phyloP scores from a whole-genome alignment of 805 yeast species.

The Candida lessepsii region DNA sequence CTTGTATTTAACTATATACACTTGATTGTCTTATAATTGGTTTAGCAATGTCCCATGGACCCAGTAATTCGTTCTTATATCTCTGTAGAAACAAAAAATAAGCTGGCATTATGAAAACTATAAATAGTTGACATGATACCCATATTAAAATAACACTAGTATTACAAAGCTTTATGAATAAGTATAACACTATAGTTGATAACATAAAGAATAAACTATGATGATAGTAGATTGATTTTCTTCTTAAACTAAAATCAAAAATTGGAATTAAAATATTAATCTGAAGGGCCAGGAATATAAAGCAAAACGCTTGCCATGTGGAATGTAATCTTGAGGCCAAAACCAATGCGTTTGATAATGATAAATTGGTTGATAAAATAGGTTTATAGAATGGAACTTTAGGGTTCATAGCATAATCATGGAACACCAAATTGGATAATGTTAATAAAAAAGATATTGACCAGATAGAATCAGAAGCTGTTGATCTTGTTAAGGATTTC shows the following conservation, averaged over 20 bases:
- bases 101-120: constrained; percentile 61
- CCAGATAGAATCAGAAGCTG: constrained; percentile 95
- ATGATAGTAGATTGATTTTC: constrained; percentile 21
- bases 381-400: constrained; percentile 33
- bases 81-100: constrained; percentile 71
- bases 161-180: constrained; percentile 28
- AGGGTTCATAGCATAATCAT: constrained; percentile 64
- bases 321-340: constrained; percentile 82
- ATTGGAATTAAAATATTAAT: constrained; percentile 71
- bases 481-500: constrained; percentile 81
- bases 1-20: neutral
- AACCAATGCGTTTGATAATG: constrained; percentile 83
- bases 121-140: constrained; percentile 46
- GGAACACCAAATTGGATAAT: constrained; percentile 61
- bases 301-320: constrained; percentile 77
- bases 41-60: constrained; percentile 91
- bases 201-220: constrained; percentile 13
- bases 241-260: constrained; percentile 60
- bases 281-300: constrained; percentile 71
- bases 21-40: constrained; percentile 35
- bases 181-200: constrained; percentile 23
- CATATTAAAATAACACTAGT: constrained; percentile 43
- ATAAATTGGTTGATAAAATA: constrained; percentile 74
- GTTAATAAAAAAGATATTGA: constrained; percentile 81
- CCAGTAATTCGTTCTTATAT: constrained; percentile 82